A percentile compares a stretch with the other conserved stretches of the same genome.
These are phyloP conservation scores for Allium sativum DNA, from an alignment of 106 monocot genomes.

Conservation along the genomic window DNA sequence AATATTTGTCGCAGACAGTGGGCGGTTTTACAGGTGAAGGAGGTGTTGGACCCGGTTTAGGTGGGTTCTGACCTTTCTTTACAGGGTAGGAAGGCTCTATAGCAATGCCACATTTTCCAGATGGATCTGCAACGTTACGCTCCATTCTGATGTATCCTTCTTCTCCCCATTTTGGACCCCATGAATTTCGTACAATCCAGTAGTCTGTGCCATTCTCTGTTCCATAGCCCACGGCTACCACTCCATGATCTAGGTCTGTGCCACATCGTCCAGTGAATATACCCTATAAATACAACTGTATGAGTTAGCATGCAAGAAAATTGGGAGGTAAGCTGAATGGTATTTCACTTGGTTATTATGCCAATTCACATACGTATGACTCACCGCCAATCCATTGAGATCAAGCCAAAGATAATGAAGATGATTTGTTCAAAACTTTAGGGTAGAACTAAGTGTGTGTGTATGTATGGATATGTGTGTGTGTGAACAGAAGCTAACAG, in stretches of 20 bases:
- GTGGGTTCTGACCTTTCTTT: constrained; percentile 52
- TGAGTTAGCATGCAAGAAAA: not conserved
- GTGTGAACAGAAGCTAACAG: too few relatives aligned
- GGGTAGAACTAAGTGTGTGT: too few relatives aligned
- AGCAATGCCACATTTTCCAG: constrained; percentile 71
- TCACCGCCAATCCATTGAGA: too few relatives aligned
- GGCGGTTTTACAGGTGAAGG: constrained; percentile 34
- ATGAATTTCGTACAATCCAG: constrained; percentile 85
- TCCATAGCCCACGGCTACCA: constrained; percentile 68
- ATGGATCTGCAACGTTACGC: constrained; percentile 20
- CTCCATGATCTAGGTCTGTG: constrained; percentile 59
- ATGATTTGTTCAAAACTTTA: too few relatives aligned
- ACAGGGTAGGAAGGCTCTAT: constrained; percentile 65
- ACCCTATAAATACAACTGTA: constrained; percentile 23
- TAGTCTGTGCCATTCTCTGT: constrained; percentile 62
- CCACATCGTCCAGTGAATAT: constrained; percentile 64
- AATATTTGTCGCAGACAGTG: constrained; percentile 44
- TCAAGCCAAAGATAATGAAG: too few relatives aligned
- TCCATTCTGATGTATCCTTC: constrained; percentile 53
- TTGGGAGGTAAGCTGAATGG: too few relatives aligned
- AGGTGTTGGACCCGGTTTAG: constrained; percentile 52
- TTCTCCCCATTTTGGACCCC: constrained; percentile 68
- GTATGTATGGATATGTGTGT: too few relatives aligned
- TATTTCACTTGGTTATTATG: too few relatives aligned
- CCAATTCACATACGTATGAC: too few relatives aligned